Evolutionary conservation across 257 asterid species (phyloP), one percentile per base, ranked within the genome.

Genomic region (Petrea volubilis): DNA sequence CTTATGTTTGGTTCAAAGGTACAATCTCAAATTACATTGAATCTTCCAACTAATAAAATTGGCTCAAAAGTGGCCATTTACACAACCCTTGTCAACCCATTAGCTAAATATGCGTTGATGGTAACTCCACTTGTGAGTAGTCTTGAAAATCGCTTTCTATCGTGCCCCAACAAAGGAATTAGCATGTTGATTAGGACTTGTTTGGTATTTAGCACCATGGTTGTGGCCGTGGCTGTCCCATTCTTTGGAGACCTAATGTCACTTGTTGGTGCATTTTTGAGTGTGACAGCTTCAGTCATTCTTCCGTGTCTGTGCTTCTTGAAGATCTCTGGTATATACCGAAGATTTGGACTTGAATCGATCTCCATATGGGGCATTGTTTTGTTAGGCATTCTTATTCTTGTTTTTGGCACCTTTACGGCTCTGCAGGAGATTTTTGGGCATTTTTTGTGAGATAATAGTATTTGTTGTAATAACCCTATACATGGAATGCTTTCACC

Each of bases 101-200:
- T 94, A 6, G 96, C 97, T 4, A 94, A 94, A 44, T 94, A 89
- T 33, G 90, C 96, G 2, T 57, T 91, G 77, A 91, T 89, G 97
- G 84, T 88, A 24, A 88, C 82, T 20, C 99, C 97, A 7, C 70
- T 90, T 3, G 78, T 92, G 25, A 83, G 51, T 59, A 84, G 87
- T 0, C 73, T 83, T 0, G 98, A 95, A 74, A 79, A 61, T 11
- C 73, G 74, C 10, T 60, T 88, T 36, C 57, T 18, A 28, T 58
- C 82, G 20, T 11, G 27, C 15, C 68, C 78, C 29, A 71, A 27
- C 1, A 76, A 41, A 66, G 85, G 74, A 21, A 36, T 63, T 0
- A 82, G 94, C 69, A 9, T 79, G 1, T 24, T 84, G 40, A 78
- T 87, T 3, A 79, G 96, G 81, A 73, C 81, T 2, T 1, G 47